Conservation (phyloP, 2,329 filamentous ascomycete species). For the Claviceps africana region DNA sequence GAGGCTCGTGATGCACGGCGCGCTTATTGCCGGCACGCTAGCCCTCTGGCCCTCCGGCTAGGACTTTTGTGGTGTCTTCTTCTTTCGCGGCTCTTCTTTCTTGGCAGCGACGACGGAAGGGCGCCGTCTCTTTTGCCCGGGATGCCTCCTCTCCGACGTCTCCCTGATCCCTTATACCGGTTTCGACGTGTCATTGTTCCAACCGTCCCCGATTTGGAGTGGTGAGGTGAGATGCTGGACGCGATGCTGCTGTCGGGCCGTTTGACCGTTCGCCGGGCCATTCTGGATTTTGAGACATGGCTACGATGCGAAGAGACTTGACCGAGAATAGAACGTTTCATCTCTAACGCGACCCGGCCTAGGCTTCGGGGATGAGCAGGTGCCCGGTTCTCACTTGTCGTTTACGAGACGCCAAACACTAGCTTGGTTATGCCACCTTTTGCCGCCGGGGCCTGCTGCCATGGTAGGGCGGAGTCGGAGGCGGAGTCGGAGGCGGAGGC, state of each 20-base stretch:
- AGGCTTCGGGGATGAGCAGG: neutral
- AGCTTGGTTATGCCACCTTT: neutral
- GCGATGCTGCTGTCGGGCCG: neutral
- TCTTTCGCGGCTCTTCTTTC: neutral
- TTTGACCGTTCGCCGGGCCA: neutral
- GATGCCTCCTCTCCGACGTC: neutral
- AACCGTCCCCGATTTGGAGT: neutral
- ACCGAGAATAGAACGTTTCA: neutral
- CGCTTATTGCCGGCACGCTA: neutral
- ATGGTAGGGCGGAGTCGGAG: no score
- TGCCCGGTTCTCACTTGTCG: neutral
- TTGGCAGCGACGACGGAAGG: neutral
- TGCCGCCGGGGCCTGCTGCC: neutral
- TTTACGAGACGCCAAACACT: neutral
- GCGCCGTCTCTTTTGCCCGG: neutral
- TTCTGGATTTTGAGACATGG: neutral
- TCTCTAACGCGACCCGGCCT: neutral
- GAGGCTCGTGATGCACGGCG: neutral
- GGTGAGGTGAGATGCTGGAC: neutral
- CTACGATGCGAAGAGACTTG: neutral
- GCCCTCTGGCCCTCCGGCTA: neutral
- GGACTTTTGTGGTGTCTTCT: neutral
- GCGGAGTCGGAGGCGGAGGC: neutral
- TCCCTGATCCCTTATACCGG: neutral
- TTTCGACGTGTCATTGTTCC: neutral